A percentile compares a stretch with the other conserved stretches of the same genome.
Evolutionary conservation across 768 basidiomycete genomes (phyloP).

Genomic region (Mycena albidolilacea): DNA sequence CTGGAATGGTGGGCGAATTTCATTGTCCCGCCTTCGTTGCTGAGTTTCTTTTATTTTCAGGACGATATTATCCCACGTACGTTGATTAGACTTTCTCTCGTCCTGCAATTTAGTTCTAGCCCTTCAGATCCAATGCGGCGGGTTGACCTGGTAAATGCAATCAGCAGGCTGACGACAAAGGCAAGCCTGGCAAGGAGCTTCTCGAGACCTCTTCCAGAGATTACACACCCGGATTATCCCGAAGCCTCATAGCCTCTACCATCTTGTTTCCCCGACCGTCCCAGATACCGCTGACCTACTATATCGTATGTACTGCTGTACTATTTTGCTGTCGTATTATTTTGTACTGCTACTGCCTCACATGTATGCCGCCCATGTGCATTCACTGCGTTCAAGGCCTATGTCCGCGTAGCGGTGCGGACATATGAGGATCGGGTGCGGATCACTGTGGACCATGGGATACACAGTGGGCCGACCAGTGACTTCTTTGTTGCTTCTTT

Average conservation of each 20-base stretch:
- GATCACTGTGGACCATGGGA: too few species aligned
- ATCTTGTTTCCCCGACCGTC: neutral
- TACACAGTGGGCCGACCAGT: too few species aligned
- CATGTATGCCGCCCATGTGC: constrained; percentile 26
- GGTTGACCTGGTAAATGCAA: constrained; percentile 84
- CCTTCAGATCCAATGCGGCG: constrained; percentile 81
- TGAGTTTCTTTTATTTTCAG: constrained; percentile 23
- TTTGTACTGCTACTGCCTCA: constrained; percentile 28
- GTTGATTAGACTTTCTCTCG: constrained; percentile 44
- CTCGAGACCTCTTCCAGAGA: constrained; percentile 48
- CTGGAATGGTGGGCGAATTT: constrained; percentile 66
- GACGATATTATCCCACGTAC: constrained; percentile 66
- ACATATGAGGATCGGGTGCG: too few species aligned
- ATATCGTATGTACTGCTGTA: constrained; percentile 33
- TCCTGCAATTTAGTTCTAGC: constrained; percentile 24
- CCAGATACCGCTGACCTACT: constrained; percentile 20
- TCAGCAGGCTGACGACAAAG: constrained; percentile 84
- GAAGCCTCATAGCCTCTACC: constrained; percentile 23
- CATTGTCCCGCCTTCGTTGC: neutral
- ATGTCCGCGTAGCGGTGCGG: too few species aligned
- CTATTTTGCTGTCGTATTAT: constrained; percentile 30
- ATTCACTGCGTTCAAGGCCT: neutral
- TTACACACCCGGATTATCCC: constrained; percentile 36
- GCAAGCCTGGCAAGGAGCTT: constrained; percentile 63
- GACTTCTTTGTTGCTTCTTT: too few species aligned